Base-by-base conservation (phyloP, 2,329 filamentous ascomycete species). In the Ceratocystis alfenasii region DNA sequence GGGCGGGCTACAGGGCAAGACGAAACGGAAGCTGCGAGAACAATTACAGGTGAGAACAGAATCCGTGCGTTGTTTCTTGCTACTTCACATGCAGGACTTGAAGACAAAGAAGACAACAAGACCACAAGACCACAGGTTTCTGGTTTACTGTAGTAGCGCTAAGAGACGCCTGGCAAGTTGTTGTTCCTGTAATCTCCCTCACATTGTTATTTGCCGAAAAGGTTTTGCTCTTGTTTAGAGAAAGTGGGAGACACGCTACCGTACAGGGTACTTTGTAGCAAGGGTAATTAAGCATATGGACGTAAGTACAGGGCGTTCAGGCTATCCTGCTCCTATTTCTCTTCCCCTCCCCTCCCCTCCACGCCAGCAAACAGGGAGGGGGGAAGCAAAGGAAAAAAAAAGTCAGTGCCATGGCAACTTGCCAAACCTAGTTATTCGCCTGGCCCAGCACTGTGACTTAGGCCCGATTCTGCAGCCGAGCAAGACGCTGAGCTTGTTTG, bases 161-260 rank as follows among this genome's bases (percentile, higher is more conserved):
- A 57, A 57, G 25, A n/a, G 17, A 57, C 15, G n/a, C 25, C 10
- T 36, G 30, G 53, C 4, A 57, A 30, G 15, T 15, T 57, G 53
- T 17, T 22, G 62, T 36, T 36, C 63, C 63, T 64, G 48, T 64
- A 64, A 64, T 64, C 50, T 64, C 63, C 63, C 63, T 64, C 36
- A 64, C 30, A 59, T 45, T 36, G 63, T 15, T 15, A 33, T 33
- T 57, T 64, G 36, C 62, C 62, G 62, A 64, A 30, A 55, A 28
- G 33, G 33, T 36, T 36, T 36, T 36, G 33, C 33, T 36, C 53
- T 33, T 57, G 46, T 55, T 33, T 25, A 36, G 33, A 36, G 44
- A 22, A 22, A 46, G 41, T 28, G 20, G 22, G 8, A 63, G 8
- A 63, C 7, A 48, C 5, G 48, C 20, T 25, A 25, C 15, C 15